Base-by-base conservation (phyloP, 75 land plant genomes). In the Picea glauca region DNA sequence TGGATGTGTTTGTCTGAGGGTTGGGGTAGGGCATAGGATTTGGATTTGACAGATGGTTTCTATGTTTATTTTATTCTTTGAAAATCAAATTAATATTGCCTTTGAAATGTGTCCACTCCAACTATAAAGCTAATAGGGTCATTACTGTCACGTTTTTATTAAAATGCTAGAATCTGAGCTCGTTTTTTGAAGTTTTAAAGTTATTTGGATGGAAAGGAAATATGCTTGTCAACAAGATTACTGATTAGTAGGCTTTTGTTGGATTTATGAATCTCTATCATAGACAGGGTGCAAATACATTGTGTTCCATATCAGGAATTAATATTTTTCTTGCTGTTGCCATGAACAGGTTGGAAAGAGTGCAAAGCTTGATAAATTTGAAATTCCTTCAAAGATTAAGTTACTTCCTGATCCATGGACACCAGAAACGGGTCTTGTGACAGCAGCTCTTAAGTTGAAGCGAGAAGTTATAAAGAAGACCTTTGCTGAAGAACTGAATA, bases 381-480 rank as follows among this genome's bases (percentile, higher is more conserved):
- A 93, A 85, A 89, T 86, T 50, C 96, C 96, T 13, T 81, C 92
- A 58, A 93, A 93, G 77, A 88, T 93, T 80, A 91, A 86, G 65
- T 61, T 93, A 79, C 90, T 93, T 33, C 79, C 87, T 35, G 85
- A 91, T 4, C 79, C 94, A 60, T 93, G 96, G 96, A 93, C 94
- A 74, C 91, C 93, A 33, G 96, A 93, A 76, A 77, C 88, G 14
- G 94, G 94, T 32, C 77, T 93, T 1, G 94, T 93, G 13, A 93
- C 95, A 21, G 91, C 95, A 60, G 93, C 95, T 60, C 84, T 93
- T 33, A 93, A 93, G 84, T 74, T 93, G 26, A 93, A 93, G 79
- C 88, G 96, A 85, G 96, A 93, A 65, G 79, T 70, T 57, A 80
- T 93, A 58, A 88, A 90, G 74, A 93, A 91, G 74, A 78, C 87